A percentile compares a stretch with the other conserved stretches of the same genome.
These are phyloP conservation scores for Syzygium syzygioides DNA, from an alignment of 441 rosid species.

Conservation along the genomic window DNA sequence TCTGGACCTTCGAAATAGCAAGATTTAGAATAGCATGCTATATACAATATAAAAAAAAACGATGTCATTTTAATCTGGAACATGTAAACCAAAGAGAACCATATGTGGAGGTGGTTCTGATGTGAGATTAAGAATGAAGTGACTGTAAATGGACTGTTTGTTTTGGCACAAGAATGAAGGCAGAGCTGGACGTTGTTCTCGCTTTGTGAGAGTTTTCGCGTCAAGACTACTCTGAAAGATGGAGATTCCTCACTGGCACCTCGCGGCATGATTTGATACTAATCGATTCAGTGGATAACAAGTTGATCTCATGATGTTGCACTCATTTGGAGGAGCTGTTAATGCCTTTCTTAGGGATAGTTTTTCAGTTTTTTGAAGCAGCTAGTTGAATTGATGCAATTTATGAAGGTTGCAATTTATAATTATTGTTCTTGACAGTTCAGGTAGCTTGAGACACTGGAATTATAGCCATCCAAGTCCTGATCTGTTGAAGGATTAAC, in stretches of 20 bases:
- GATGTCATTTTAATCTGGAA: neutral
- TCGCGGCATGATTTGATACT: neutral
- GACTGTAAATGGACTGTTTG: rapidly evolving
- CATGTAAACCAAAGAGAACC: neutral
- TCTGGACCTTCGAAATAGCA: rapidly evolving
- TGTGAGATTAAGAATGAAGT: neutral
- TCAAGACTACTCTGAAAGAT: neutral
- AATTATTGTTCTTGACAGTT: neutral
- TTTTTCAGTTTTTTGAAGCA: neutral
- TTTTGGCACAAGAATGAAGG: neutral
- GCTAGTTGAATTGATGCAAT: neutral
- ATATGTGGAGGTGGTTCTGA: neutral
- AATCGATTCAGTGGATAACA: neutral
- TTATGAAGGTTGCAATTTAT: neutral
- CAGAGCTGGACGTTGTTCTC: neutral
- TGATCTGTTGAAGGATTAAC: neutral
- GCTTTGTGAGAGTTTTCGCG: neutral
- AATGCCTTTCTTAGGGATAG: neutral
- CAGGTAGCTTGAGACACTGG: neutral
- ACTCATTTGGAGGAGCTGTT: rapidly evolving
- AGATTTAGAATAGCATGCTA: neutral
- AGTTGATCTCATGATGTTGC: neutral
- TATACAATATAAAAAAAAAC: rapidly evolving
- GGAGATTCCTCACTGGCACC: too few relatives aligned
- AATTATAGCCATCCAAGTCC: neutral